Percentiles rank a stretch among this genome's conserved stretches.
These are phyloP conservation scores for Myxozyma kluyveri DNA, from an alignment of 805 yeast genomes.

Conservation along the genomic window DNA sequence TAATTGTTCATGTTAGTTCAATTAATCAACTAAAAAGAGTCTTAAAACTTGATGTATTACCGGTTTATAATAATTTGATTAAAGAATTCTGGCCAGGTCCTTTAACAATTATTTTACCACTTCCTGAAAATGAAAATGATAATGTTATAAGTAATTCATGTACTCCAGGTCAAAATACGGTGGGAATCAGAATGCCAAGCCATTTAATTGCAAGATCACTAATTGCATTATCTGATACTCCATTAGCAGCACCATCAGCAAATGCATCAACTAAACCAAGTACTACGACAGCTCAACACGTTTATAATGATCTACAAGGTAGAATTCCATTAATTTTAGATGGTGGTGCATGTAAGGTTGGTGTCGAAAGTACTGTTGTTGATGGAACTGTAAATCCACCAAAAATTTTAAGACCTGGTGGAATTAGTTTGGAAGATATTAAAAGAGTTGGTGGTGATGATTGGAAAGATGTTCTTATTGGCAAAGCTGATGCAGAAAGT, in stretches of 20 bases:
- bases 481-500: conserved; percentile 51
- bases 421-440: conserved; percentile 78
- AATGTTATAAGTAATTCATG: conserved; percentile 60
- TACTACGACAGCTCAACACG: conserved; percentile 87
- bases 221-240: conserved; percentile 77
- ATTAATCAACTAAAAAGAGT: conserved; percentile 53
- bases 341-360: conserved; percentile 83
- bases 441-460: conserved; percentile 57
- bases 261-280: conserved; percentile 94
- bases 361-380: conserved; percentile 90
- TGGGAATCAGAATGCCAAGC: conserved; percentile 86
- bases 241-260: conserved; percentile 97
- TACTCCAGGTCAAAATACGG: conserved; percentile 84
- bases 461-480: conserved; percentile 70
- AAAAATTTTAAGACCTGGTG: conserved; percentile 89
- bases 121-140: conserved; percentile 37
- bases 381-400: conserved; percentile 88
- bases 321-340: conserved; percentile 81
- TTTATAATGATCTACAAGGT: conserved; percentile 72
- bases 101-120: conserved; percentile 76
- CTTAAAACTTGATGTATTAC: conserved; percentile 51
- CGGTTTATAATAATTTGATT: conserved; percentile 61
- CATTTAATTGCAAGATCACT: conserved; percentile 89
- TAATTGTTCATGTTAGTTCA: conserved; percentile 86
- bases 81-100: conserved; percentile 95